phyloP scores from a whole-genome alignment of 176 grass and related monocot genomes.

The Canna indica region DNA sequence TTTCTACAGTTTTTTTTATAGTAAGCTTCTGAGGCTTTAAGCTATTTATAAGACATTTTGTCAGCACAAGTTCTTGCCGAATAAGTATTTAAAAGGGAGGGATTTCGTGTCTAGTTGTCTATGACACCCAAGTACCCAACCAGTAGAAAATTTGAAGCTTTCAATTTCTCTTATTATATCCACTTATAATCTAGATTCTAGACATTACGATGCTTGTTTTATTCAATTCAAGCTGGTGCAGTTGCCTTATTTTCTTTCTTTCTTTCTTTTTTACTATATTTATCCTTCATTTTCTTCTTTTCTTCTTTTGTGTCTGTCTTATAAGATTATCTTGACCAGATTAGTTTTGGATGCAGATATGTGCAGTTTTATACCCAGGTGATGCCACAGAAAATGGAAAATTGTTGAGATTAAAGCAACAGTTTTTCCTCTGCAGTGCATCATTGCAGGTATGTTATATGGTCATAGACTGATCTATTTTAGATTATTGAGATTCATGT shows the following conservation, averaged over 20 bases:
- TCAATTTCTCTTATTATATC: not conserved
- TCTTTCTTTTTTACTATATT: not conserved
- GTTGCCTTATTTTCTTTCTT: not conserved
- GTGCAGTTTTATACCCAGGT: slow-evolving; percentile 87
- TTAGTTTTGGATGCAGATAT: slow-evolving; percentile 44
- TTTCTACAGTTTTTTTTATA: too few species aligned
- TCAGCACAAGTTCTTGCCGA: not conserved
- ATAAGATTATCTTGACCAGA: not conserved
- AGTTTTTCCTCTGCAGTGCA: slow-evolving; percentile 98
- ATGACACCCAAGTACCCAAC: too few species aligned
- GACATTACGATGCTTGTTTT: not conserved
- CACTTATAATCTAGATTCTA: too few species aligned
- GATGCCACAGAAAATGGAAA: slow-evolving; percentile 69
- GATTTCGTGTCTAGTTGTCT: not conserved
- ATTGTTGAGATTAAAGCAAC: slow-evolving; percentile 84
- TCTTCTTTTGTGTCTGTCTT: not conserved
- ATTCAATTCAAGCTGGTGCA: not conserved
- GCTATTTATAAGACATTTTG: not conserved
- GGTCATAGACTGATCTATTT: not conserved
- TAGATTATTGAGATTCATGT: not conserved
- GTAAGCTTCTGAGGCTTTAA: not conserved
- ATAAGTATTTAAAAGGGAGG: not conserved
- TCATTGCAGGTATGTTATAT: slow-evolving; percentile 73
- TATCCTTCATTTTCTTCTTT: not conserved
- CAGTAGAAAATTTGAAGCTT: not conserved